Conservation (phyloP, 345 rosid genomes). For the Carallia pectinifolia region DNA sequence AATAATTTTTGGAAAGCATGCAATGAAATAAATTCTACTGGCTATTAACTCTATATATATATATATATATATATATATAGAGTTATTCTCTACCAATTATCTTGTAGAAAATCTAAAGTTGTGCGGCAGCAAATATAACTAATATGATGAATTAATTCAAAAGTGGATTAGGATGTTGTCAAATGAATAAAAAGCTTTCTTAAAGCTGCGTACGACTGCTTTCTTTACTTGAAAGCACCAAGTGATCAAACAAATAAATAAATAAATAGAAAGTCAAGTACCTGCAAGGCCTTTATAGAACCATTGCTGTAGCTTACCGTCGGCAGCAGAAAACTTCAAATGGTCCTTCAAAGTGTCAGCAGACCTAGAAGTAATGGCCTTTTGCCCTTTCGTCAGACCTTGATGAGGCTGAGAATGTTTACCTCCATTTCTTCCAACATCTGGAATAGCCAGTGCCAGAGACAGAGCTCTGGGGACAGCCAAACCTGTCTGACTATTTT, state of each 20-base stretch:
- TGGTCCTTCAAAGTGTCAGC: constrained; percentile 67
- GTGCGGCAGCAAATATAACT: no score
- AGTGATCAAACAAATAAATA: not conserved
- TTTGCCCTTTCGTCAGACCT: constrained; percentile 53
- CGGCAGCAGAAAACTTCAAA: constrained; percentile 59
- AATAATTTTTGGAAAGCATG: no score
- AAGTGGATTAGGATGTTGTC: no score
- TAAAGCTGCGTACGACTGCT: no score
- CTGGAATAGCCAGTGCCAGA: constrained; percentile 62
- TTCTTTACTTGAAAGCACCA: not conserved
- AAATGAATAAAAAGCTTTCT: no score
- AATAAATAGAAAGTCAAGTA: constrained; percentile 25
- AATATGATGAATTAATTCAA: no score
- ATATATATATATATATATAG: no score
- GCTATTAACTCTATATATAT: no score
- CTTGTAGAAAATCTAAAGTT: no score
- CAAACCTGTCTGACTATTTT: constrained; percentile 47
- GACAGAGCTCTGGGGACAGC: constrained; percentile 46
- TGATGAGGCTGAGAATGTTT: constrained; percentile 46
- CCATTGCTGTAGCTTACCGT: constrained; percentile 96
- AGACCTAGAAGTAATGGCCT: constrained; percentile 73
- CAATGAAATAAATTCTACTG: no score
- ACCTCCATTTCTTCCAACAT: constrained; percentile 20
- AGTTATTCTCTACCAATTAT: no score
- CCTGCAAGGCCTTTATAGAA: constrained; percentile 98